Conservation (phyloP, 345 rosid genomes). For the Citrus maxima region DNA sequence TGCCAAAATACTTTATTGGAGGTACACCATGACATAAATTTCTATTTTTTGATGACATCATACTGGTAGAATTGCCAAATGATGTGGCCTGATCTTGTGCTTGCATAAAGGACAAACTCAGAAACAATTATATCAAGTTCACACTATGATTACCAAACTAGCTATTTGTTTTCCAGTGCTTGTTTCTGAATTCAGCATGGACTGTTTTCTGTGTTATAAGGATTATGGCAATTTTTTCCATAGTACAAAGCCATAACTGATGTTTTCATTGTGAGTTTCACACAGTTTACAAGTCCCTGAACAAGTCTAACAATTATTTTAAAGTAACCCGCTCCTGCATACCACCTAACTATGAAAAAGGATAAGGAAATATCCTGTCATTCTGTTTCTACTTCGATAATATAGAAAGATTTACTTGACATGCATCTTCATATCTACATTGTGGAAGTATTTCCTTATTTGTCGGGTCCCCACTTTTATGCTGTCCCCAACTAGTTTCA, state of each 20-base stretch:
- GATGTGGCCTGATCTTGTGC: neutral
- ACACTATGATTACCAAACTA: neutral
- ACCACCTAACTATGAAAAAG: neutral
- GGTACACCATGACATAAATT: conserved; percentile 31
- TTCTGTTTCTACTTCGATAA: neutral
- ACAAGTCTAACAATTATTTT: neutral
- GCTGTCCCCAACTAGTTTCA: neutral
- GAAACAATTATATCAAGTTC: neutral
- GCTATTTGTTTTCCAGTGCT: neutral
- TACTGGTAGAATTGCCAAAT: neutral
- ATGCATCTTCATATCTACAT: neutral
- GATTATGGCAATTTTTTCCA: neutral
- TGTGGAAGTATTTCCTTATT: neutral
- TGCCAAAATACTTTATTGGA: conserved; percentile 31
- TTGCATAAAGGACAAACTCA: neutral
- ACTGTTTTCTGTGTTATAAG: neutral
- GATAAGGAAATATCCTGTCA: neutral
- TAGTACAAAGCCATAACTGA: no score
- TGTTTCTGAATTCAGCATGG: neutral
- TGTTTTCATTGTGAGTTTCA: neutral
- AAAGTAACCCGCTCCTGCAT: neutral
- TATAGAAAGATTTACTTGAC: neutral
- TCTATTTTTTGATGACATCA: neutral
- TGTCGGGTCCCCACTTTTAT: neutral
- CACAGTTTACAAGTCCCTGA: neutral